Evolutionary conservation across 371 early-diverging fungal genomes (phyloP).

Genomic region (Mortierella sp.): DNA sequence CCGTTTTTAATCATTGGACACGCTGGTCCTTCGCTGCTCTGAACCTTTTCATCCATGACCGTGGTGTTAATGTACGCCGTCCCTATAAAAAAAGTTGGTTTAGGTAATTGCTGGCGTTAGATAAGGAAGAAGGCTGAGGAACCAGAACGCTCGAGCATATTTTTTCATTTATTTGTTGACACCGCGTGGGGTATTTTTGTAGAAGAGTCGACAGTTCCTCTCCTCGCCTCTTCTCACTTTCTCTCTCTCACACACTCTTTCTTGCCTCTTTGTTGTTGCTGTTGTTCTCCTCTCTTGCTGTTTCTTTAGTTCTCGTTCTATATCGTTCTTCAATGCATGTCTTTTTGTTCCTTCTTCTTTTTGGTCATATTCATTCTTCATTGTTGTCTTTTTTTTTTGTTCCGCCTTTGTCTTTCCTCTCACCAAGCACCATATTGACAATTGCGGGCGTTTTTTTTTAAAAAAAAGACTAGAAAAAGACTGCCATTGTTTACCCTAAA

Average conservation of each 20-base stretch:
- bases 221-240: neutral
- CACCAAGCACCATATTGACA: neutral
- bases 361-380: neutral
- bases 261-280: neutral
- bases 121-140: neutral
- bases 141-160: neutral
- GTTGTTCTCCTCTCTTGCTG: neutral
- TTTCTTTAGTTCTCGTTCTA: too few relatives aligned
- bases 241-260: neutral
- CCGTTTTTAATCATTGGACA: slow-evolving; percentile 35
- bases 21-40: slow-evolving; percentile 34
- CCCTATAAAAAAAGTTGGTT: slow-evolving; percentile 24
- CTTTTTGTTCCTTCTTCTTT: neutral
- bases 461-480: neutral
- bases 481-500: neutral
- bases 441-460: too few relatives aligned
- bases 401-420: neutral
- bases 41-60: slow-evolving; percentile 24
- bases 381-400: too few relatives aligned
- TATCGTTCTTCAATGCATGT: too few relatives aligned
- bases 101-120: neutral
- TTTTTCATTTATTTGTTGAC: neutral
- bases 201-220: neutral
- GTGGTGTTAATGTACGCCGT: slow-evolving; percentile 17
- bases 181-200: neutral